Evolutionary conservation across 163 green algal genomes (phyloP).

Genomic region (Coccomyxa subellipsoidea): DNA sequence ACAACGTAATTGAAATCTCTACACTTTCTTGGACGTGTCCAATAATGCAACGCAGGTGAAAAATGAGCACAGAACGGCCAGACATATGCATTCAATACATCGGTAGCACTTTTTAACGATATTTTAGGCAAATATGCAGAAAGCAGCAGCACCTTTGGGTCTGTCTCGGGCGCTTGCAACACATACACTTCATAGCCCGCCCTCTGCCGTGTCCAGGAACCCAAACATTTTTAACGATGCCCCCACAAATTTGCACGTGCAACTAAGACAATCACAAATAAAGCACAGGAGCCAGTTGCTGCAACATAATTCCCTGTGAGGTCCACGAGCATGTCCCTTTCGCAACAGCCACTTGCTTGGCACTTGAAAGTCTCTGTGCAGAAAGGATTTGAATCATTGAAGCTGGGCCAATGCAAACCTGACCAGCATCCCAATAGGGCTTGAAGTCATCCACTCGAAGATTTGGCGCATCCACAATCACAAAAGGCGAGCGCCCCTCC

Average conservation of each 20-base stretch:
- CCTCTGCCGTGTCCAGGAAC: slow-evolving; percentile 14
- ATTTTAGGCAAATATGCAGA: too few relatives aligned
- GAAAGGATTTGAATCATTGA: too few relatives aligned
- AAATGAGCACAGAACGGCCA: too few relatives aligned
- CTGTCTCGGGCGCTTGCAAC: slow-evolving; percentile 30
- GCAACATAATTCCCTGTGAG: not conserved
- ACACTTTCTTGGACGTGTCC: too few relatives aligned
- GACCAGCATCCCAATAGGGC: slow-evolving; percentile 41
- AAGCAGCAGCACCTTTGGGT: slow-evolving; percentile 19
- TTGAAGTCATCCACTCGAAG: slow-evolving; percentile 42
- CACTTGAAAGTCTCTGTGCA: not conserved
- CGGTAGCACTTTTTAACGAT: not conserved
- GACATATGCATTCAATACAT: too few relatives aligned
- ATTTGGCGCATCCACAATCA: slow-evolving; percentile 60
- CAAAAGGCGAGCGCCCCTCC: slow-evolving; percentile 44
- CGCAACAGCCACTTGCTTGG: not conserved
- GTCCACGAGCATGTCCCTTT: not conserved
- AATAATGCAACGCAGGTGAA: too few relatives aligned
- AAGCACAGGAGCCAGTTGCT: not conserved
- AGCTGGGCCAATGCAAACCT: slow-evolving; percentile 27
- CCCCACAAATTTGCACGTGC: not conserved
- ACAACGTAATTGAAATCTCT: not conserved
- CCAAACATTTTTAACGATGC: not conserved
- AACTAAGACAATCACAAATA: not conserved
- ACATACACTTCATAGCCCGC: slow-evolving; percentile 52